These are phyloP conservation scores for Fusarium buharicum DNA, from an alignment of 2,329 filamentous ascomycete genomes.

Conservation along the genomic window DNA sequence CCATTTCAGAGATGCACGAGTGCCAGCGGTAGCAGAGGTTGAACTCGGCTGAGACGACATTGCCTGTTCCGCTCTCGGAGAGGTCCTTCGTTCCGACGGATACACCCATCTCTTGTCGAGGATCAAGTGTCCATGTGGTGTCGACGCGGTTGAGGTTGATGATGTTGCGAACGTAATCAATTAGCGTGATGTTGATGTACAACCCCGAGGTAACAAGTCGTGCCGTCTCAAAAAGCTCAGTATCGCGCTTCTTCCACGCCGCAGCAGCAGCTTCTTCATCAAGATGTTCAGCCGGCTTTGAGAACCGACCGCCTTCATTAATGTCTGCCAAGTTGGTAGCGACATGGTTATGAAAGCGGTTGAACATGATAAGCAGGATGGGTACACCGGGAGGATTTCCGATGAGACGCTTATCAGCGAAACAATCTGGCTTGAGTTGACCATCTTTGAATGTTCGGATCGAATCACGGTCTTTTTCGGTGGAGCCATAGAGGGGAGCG, in stretches of 20 bases:
- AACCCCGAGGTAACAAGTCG: constrained; percentile 78
- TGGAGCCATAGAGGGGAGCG: constrained; percentile 76
- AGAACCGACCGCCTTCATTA: constrained; percentile 85
- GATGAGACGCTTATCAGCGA: constrained; percentile 75
- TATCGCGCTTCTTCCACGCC: constrained; percentile 75
- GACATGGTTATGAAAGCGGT: constrained; percentile 87
- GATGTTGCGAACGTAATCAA: constrained; percentile 83
- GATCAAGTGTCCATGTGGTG: constrained; percentile 84
- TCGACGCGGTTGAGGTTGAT: constrained; percentile 68
- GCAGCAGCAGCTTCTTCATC: constrained; percentile 60
- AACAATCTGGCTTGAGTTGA: constrained; percentile 76
- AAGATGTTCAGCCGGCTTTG: constrained; percentile 65
- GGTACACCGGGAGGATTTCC: constrained; percentile 78
- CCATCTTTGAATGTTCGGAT: constrained; percentile 78
- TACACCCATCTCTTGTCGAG: constrained; percentile 73
- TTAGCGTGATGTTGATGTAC: constrained; percentile 81
- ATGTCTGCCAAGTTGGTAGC: constrained; percentile 83
- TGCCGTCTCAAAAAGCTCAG: constrained; percentile 82
- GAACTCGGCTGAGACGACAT: constrained; percentile 88
- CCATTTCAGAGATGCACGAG: constrained; percentile 76
- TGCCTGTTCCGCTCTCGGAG: constrained; percentile 78
- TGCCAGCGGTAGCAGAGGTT: constrained; percentile 91
- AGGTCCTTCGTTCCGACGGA: constrained; percentile 63
- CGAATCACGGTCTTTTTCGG: constrained; percentile 71
- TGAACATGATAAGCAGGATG: constrained; percentile 80